Conservation (phyloP, 1,284 basidiomycete genomes). For the Ceratorhiza oryzae-sativae region DNA sequence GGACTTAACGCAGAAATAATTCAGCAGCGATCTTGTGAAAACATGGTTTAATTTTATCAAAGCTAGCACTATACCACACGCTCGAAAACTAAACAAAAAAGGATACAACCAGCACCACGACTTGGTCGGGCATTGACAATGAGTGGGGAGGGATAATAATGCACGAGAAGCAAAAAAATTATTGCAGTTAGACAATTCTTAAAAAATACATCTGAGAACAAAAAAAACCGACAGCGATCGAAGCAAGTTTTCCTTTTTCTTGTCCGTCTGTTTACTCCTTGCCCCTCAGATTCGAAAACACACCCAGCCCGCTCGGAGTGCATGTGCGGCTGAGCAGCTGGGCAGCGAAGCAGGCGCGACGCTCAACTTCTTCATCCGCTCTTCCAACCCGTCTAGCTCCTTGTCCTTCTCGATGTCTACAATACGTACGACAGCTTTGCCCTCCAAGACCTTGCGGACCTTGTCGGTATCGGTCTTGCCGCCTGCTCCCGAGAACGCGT, state of each 20-base stretch:
- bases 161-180: background rate
- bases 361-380: constrained; percentile 11
- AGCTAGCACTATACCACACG: background rate
- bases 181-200: background rate
- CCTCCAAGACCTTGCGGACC: constrained; percentile 75
- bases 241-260: background rate
- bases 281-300: constrained; percentile 29
- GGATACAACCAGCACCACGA: background rate
- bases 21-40: too few relatives aligned
- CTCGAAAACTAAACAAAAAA: background rate
- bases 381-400: constrained; percentile 7
- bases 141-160: background rate
- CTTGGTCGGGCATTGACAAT: background rate
- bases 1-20: too few relatives aligned
- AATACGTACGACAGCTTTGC: constrained; percentile 72
- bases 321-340: background rate
- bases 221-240: background rate
- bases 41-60: background rate
- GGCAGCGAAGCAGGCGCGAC: background rate
- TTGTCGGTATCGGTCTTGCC: constrained; percentile 62
- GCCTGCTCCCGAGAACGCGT: constrained; percentile 61
- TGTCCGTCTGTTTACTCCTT: constrained; percentile 14
- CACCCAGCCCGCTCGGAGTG: background rate
- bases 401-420: constrained; percentile 64
- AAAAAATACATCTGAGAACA: constrained; percentile 3